A percentile compares a stretch with the other conserved stretches of the same genome.
These are phyloP conservation scores for Microcos paniculata DNA, from an alignment of 345 rosid genomes.

Conservation along the genomic window DNA sequence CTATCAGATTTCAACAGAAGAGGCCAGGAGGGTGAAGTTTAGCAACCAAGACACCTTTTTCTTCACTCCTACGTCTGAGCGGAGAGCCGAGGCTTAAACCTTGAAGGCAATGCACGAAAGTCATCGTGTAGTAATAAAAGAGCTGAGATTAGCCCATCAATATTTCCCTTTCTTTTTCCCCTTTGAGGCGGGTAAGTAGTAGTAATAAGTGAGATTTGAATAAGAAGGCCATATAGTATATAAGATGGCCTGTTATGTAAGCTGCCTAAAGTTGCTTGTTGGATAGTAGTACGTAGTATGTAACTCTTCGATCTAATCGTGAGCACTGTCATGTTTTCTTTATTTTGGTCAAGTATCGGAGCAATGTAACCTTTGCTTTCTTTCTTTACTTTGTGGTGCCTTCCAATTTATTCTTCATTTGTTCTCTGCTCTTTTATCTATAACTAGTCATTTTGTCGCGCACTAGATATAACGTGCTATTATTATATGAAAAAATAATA, in stretches of 20 bases:
- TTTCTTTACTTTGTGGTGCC: too few species aligned
- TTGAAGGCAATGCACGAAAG: conserved; percentile 10
- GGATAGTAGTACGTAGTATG: too few species aligned
- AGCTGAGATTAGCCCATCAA: not conserved
- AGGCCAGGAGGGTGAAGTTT: conserved; percentile 58
- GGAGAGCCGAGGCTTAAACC: conserved; percentile 50
- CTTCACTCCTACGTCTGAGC: conserved; percentile 16
- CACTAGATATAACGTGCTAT: too few species aligned
- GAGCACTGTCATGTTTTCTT: not conserved
- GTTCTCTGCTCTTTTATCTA: too few species aligned
- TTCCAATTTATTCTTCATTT: too few species aligned
- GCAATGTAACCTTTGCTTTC: not conserved
- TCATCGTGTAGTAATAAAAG: conserved; percentile 8
- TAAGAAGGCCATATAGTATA: not conserved
- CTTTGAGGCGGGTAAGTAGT: too few species aligned
- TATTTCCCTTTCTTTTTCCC: not conserved
- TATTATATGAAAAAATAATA: too few species aligned
- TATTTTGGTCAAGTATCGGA: too few species aligned
- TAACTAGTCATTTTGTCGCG: too few species aligned
- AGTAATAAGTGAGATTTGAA: not conserved
- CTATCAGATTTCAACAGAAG: conserved; percentile 45
- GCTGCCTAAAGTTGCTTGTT: not conserved
- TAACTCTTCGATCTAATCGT: not conserved
- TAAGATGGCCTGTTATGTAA: not conserved
- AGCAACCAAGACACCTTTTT: conserved; percentile 44